phyloP scores from a whole-genome alignment of 169 alveolate species.

The Plasmodium reichenowi region DNA sequence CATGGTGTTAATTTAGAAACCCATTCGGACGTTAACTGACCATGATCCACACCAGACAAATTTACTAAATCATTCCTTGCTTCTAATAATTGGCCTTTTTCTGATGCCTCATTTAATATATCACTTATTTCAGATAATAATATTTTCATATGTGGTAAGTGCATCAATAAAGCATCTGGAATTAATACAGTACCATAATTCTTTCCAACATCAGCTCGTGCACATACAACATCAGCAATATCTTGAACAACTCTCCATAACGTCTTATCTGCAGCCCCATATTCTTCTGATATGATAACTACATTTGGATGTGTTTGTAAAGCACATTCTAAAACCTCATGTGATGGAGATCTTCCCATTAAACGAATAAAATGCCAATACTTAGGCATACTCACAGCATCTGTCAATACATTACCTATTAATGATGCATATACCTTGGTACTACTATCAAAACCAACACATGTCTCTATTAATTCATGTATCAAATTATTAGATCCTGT shows the following conservation, averaged over 20 bases:
- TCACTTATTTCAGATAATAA: conserved; percentile 93
- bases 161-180: conserved; percentile 97
- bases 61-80: conserved; percentile 72
- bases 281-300: conserved; percentile 96
- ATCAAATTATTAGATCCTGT: conserved; percentile 95
- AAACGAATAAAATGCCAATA: conserved; percentile 98
- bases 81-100: conserved; percentile 77
- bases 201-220: conserved; percentile 94
- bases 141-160: conserved; percentile 94
- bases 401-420: conserved; percentile 98
- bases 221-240: conserved; percentile 95
- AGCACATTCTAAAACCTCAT: conserved; percentile 96
- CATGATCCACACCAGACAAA: conserved; percentile 27
- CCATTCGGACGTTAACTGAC: conserved; percentile 74
- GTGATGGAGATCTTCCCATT: conserved; percentile 98
- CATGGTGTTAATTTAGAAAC: conserved; percentile 92
- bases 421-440: conserved; percentile 96
- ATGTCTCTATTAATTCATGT: conserved; percentile 92
- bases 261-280: conserved; percentile 95
- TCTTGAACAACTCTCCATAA: conserved; percentile 95
- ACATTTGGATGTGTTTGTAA: conserved; percentile 97
- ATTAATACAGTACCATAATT: conserved; percentile 96
- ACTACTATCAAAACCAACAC: conserved; percentile 98
- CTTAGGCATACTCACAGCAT: conserved; percentile 98
- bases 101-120: conserved; percentile 84